Percentiles rank a stretch among this genome's conserved stretches.
These are phyloP conservation scores for Eucalyptus curtisii DNA, from an alignment of 345 rosid genomes.

Conservation along the genomic window DNA sequence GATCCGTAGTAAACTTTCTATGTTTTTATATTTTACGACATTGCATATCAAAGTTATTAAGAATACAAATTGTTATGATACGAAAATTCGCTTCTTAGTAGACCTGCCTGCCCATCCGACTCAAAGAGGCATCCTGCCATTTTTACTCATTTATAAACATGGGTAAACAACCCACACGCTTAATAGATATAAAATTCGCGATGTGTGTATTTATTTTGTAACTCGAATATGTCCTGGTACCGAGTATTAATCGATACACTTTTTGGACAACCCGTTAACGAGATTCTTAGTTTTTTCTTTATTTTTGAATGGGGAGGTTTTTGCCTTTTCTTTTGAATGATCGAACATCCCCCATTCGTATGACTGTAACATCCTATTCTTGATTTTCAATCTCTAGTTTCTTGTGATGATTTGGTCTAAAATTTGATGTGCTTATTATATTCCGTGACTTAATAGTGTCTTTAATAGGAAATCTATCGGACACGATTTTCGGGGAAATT, in stretches of 20 bases:
- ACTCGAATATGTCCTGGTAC: background rate
- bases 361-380: background rate
- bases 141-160: no score
- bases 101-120: no score
- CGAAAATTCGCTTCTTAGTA: no score
- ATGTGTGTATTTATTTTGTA: background rate
- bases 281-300: background rate
- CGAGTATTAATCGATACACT: background rate
- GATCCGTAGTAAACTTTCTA: background rate
- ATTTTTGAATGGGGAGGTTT: background rate
- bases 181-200: background rate
- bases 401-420: background rate
- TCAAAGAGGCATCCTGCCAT: no score
- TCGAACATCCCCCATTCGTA: background rate
- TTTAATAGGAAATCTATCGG: background rate
- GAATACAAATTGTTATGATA: background rate
- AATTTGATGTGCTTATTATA: background rate
- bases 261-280: background rate
- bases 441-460: background rate
- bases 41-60: background rate
- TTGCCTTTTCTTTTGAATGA: background rate
- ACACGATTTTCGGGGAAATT: background rate
- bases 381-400: background rate
- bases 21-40: background rate
- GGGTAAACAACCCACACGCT: background rate